These are phyloP conservation scores for Fagus crenata DNA, from an alignment of 306 rosid genomes.

Conservation along the genomic window DNA sequence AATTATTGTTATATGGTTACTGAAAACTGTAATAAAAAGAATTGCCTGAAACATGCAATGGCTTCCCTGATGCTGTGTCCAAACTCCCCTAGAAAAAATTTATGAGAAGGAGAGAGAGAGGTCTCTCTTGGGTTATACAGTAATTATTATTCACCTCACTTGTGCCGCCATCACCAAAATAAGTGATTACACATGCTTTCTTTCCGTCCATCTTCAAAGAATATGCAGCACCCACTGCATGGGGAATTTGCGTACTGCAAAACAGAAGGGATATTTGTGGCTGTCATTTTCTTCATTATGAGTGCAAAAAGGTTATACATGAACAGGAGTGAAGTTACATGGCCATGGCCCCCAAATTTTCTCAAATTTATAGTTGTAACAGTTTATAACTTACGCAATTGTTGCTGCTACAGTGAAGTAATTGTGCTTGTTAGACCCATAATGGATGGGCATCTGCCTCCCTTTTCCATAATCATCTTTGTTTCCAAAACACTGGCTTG, in stretches of 20 bases:
- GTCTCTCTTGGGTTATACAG: neutral
- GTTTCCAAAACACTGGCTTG: constrained; percentile 78
- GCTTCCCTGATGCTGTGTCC: neutral
- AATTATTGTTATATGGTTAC: too few relatives aligned
- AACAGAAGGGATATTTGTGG: constrained; percentile 15
- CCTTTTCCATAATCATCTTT: constrained; percentile 84
- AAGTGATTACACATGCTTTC: constrained; percentile 81
- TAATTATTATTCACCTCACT: constrained; percentile 65
- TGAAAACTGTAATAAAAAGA: neutral
- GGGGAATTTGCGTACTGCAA: constrained; percentile 77
- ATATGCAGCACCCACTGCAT: constrained; percentile 99
- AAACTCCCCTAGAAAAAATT: neutral
- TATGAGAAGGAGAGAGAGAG: constrained; percentile 6
- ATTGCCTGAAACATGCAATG: neutral
- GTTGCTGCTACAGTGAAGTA: constrained; percentile 80
- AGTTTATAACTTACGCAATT: constrained; percentile 60
- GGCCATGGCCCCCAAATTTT: neutral
- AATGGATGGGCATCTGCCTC: constrained; percentile 91
- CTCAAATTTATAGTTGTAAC: neutral
- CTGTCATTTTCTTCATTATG: constrained; percentile 2
- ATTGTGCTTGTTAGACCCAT: constrained; percentile 76
- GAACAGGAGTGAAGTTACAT: neutral
- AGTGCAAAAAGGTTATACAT: neutral
- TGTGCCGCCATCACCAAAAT: constrained; percentile 94
- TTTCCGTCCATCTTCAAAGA: constrained; percentile 84